Evolutionary conservation across 2,329 filamentous ascomycete species (phyloP), one percentile per base, ranked within the genome.

Genomic region (Beauveria australis): DNA sequence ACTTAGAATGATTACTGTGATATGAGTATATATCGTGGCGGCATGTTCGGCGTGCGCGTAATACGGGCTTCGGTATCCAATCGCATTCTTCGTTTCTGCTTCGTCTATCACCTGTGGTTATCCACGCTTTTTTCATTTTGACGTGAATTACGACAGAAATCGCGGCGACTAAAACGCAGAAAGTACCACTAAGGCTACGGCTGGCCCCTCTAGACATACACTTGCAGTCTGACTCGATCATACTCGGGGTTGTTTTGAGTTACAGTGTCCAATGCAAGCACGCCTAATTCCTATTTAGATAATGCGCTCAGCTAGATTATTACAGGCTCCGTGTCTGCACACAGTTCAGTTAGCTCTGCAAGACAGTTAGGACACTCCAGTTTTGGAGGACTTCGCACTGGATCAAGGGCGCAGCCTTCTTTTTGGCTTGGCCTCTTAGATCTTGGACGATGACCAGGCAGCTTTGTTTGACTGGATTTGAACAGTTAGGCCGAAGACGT

Each of bases 391-490:
- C 79, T 97, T 47, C 93, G 8, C 93, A 97, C 71, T 96, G 91
- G 77, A 86, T 97, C 72, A 97, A 97, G 72, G 93, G 93, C 51
- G 90, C 90, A 3, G 89, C 97, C 59, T 97, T 97, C 24, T 78
- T 91, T 97, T 76, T 94, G 91, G 87, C 90, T 95, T 64, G 93
- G 93, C 9, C 75, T 96, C 22, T 76, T 97, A 63, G 96, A 91
- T 0, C 80, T 97, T 4, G 92, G 91, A 33, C 87, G 93, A 60
- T 97, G 91, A 89, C 85, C 92, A 69, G 93, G 93, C 28, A 89
- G 89, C 71, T 97, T 96, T 71, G 87, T 82, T 93, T 61, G 93
- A 93, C 65, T 97, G 93, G 93, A 91, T 92, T 0, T 97, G 93
- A 93, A 97, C 97, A 68, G 74, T 92, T 62, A 89, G 89, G 62